Conservation (phyloP, 495 filamentous ascomycete species). For the Neurospora sp. region DNA sequence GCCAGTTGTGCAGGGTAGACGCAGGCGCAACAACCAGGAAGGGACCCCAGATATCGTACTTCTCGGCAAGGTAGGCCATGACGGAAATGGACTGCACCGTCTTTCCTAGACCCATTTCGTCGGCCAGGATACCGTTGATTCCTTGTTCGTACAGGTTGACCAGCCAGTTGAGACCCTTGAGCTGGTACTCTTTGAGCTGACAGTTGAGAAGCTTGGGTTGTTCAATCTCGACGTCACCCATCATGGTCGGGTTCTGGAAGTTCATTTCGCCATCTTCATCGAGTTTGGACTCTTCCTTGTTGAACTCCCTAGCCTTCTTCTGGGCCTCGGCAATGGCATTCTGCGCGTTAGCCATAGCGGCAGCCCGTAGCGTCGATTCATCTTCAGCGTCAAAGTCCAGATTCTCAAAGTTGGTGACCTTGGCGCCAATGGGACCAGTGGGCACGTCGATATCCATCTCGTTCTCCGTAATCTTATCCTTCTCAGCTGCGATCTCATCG, state of each 20-base stretch:
- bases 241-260: conserved; percentile 95
- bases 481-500: conserved; percentile 43
- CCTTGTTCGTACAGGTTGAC: conserved; percentile 98
- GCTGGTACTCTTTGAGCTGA: conserved; percentile 93
- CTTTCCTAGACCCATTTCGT: conserved; percentile 99
- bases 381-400: conserved; percentile 95
- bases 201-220: conserved; percentile 92
- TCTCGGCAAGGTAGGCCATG: conserved; percentile 96
- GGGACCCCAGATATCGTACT: conserved; percentile 96
- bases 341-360: conserved; percentile 92
- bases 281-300: conserved; percentile 52
- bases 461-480: conserved; percentile 33
- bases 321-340: conserved; percentile 93
- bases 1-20: conserved; percentile 97
- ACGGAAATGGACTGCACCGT: conserved; percentile 98
- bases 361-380: conserved; percentile 67
- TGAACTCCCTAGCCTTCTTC: conserved; percentile 86
- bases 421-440: conserved; percentile 46
- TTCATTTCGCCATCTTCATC: conserved; percentile 94
- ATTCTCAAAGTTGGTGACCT: conserved; percentile 87
- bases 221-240: conserved; percentile 86
- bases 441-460: conserved; percentile 48
- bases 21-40: conserved; percentile 95
- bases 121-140: conserved; percentile 97
- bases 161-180: conserved; percentile 98